These are phyloP conservation scores for Diplodia intermedia DNA, from an alignment of 2,329 filamentous ascomycete species.

Conservation along the genomic window DNA sequence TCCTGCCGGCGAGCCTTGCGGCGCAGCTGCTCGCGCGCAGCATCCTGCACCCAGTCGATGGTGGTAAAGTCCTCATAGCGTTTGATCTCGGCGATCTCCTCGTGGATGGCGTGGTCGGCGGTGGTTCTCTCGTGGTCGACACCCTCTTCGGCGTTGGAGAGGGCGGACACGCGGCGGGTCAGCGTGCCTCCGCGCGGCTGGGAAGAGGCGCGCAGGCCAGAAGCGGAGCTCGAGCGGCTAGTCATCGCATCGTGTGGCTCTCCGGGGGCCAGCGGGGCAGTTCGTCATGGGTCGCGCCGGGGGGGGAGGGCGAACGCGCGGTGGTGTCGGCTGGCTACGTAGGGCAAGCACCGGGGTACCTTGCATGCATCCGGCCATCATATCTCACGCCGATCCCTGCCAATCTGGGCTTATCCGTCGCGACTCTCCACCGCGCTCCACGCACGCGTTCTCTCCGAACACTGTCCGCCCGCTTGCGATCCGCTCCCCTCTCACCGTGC, in stretches of 20 bases:
- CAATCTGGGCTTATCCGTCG: conserved; percentile 18
- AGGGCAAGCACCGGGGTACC: conserved; percentile 21
- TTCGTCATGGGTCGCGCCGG: conserved; percentile 28
- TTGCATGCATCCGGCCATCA: conserved; percentile 24
- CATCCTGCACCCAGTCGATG: conserved; percentile 99
- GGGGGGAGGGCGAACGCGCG: neutral
- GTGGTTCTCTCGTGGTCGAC: conserved; percentile 60
- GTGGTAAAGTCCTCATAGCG: conserved; percentile 99
- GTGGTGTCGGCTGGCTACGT: conserved; percentile 20
- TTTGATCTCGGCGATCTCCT: conserved; percentile 98
- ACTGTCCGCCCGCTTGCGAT: neutral
- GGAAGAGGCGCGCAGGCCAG: conserved; percentile 50
- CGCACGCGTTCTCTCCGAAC: conserved; percentile 17
- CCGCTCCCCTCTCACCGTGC: neutral
- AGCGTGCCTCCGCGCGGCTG: conserved; percentile 62
- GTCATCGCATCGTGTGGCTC: conserved; percentile 53
- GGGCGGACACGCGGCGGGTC: conserved; percentile 71
- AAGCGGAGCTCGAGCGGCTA: conserved; percentile 49
- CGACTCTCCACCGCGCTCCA: conserved; percentile 24
- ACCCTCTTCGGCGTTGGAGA: conserved; percentile 70
- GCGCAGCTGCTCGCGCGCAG: conserved; percentile 84
- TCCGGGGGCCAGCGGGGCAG: conserved; percentile 15
- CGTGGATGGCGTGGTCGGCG: conserved; percentile 76
- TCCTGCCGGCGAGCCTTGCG: conserved; percentile 77
- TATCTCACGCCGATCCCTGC: conserved; percentile 19